Percentiles rank a stretch among this genome's conserved stretches.
Conservation (phyloP, 208 protist genomes). For the Leishmania guyanensis region DNA sequence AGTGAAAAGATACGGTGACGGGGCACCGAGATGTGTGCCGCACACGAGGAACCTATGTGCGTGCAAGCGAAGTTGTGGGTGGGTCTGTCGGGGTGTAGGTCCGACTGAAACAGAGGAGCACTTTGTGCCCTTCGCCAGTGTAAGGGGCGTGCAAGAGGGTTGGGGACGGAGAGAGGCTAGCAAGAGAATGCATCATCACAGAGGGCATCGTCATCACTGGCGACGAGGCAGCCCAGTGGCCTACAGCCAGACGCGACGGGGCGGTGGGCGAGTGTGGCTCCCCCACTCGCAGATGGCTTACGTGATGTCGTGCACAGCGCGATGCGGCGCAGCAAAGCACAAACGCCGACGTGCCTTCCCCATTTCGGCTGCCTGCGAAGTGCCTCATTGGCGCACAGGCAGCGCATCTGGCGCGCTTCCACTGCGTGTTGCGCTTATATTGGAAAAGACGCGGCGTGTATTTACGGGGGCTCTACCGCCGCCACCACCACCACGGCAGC, state of each 20-base stretch:
- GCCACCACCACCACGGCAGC: not conserved
- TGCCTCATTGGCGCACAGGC: not conserved
- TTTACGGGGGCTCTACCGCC: not conserved
- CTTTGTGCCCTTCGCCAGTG: not conserved
- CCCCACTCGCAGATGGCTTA: not conserved
- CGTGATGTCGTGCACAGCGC: not conserved
- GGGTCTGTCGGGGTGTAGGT: not conserved
- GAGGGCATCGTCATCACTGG: not conserved
- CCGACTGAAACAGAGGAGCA: not conserved
- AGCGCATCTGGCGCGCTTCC: not conserved
- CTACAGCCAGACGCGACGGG: not conserved
- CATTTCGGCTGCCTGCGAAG: not conserved
- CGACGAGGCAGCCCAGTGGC: not conserved
- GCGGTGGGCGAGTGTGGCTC: not conserved
- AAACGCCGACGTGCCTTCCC: not conserved
- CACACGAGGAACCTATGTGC: not conserved
- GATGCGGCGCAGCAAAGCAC: not conserved
- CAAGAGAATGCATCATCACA: not conserved
- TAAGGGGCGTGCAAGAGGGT: not conserved
- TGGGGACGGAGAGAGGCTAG: not conserved
- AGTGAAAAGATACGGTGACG: not conserved
- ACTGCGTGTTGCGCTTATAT: not conserved
- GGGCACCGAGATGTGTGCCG: not conserved
- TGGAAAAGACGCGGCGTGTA: not conserved
- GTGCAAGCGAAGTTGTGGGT: not conserved